These are phyloP conservation scores for Boeremia exigua DNA, from an alignment of 2,329 filamentous ascomycete species.

Conservation along the genomic window DNA sequence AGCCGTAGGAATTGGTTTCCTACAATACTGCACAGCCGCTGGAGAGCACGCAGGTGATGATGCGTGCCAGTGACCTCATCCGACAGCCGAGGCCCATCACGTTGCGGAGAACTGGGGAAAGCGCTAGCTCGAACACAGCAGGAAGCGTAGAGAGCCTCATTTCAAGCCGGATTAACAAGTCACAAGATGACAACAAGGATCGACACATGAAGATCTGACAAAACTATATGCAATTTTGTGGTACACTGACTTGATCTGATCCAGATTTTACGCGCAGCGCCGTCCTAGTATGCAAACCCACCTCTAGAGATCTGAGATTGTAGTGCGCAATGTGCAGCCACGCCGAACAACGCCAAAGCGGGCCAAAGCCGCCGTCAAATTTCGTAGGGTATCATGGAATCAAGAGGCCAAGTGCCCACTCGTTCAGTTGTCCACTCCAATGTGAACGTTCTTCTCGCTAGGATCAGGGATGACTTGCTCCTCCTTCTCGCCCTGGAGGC, in stretches of 20 bases:
- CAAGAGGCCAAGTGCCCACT: neutral
- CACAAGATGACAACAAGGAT: neutral
- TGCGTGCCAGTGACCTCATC: slow-evolving; percentile 1
- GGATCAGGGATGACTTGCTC: slow-evolving; percentile 60
- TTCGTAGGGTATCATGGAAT: slow-evolving; percentile 25
- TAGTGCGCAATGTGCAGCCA: neutral
- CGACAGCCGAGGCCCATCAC: slow-evolving; percentile 6
- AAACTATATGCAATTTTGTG: neutral
- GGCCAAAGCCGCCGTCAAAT: slow-evolving; percentile 6
- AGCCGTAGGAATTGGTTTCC: too few species aligned
- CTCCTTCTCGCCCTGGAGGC: slow-evolving; percentile 60
- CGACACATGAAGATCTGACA: too few species aligned
- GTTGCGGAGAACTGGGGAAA: slow-evolving; percentile 1
- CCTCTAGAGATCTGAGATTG: slow-evolving; percentile 1
- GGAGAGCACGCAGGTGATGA: neutral
- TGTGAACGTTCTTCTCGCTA: slow-evolving; percentile 67
- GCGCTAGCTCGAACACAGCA: too few species aligned
- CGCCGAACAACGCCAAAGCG: slow-evolving; percentile 16
- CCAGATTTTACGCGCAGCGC: neutral
- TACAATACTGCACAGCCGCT: neutral
- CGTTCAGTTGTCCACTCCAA: slow-evolving; percentile 62
- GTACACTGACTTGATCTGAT: neutral
- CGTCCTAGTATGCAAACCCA: neutral
- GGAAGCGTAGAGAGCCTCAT: neutral
- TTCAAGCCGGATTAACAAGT: neutral